Percentiles rank a stretch among this genome's conserved stretches.
phyloP scores from a whole-genome alignment of 1,284 basidiomycete genomes.

The Grifola frondosa region DNA sequence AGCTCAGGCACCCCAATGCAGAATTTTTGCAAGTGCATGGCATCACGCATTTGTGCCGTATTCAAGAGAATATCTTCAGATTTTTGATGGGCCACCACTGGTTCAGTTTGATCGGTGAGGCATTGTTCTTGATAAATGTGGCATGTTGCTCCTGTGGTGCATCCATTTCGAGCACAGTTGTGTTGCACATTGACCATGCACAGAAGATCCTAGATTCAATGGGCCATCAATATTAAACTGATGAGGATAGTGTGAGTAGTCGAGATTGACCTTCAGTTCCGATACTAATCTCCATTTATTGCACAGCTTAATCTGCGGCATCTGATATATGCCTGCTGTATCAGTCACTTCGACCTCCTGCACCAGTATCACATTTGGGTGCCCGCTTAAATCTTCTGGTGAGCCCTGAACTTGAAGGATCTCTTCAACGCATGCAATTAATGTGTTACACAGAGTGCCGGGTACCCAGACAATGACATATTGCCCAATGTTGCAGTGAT shows the following conservation, averaged over 20 bases:
- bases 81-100: conserved; percentile 6
- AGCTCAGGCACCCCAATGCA: no score
- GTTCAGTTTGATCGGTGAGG: conserved; percentile 1
- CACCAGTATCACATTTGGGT: conserved; percentile 1
- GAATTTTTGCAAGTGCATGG: conserved; percentile 4
- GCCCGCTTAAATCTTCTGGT: background rate
- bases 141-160: conserved; percentile 1
- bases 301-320: background rate
- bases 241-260: no score
- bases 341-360: background rate
- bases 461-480: conserved; percentile 2
- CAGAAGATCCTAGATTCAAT: conserved; percentile 7
- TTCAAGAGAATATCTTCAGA: conserved; percentile 14
- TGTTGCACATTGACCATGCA: conserved; percentile 18
- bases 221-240: no score
- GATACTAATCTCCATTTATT: no score
- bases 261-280: no score
- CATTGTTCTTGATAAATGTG: conserved; percentile 14
- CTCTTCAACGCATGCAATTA: background rate
- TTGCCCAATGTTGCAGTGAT: background rate
- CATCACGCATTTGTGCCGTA: conserved; percentile 12
- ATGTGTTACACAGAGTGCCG: background rate
- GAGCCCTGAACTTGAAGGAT: conserved; percentile 1
- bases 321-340: background rate
- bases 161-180: conserved; percentile 12